Evolutionary conservation across 805 yeast species (phyloP).

Genomic region (Nakazawaea anatomiae): DNA sequence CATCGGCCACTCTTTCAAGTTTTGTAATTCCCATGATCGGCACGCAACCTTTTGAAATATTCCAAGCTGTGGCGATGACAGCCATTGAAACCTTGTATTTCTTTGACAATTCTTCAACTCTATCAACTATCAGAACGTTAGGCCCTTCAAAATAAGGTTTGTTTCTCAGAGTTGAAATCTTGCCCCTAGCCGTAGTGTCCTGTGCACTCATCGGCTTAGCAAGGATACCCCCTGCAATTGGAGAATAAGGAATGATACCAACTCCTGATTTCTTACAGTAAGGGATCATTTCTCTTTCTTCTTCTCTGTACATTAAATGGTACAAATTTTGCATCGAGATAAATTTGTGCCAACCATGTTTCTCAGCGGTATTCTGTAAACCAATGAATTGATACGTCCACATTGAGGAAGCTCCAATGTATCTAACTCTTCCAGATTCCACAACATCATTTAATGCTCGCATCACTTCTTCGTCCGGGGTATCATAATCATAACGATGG

Average conservation of each 20-base stretch:
- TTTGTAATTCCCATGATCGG: slow-evolving; percentile 54
- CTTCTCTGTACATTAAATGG: slow-evolving; percentile 52
- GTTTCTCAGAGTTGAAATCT: background rate
- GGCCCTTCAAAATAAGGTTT: background rate
- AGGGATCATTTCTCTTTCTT: slow-evolving; percentile 54
- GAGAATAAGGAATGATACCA: slow-evolving; percentile 57
- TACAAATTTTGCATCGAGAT: slow-evolving; percentile 53
- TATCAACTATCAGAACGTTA: slow-evolving; percentile 31
- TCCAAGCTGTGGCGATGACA: slow-evolving; percentile 48
- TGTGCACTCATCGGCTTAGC: background rate
- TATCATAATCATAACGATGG: slow-evolving; percentile 44
- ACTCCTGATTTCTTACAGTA: slow-evolving; percentile 47
- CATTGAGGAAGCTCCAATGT: slow-evolving; percentile 62
- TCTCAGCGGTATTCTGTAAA: slow-evolving; percentile 50
- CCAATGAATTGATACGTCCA: slow-evolving; percentile 45
- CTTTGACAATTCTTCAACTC: slow-evolving; percentile 53
- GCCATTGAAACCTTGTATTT: slow-evolving; percentile 48
- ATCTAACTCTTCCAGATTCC: slow-evolving; percentile 38
- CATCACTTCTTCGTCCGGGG: slow-evolving; percentile 50
- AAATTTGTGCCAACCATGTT: slow-evolving; percentile 49
- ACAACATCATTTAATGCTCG: slow-evolving; percentile 48
- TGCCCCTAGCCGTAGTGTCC: background rate
- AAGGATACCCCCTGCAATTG: slow-evolving; percentile 43
- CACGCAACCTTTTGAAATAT: slow-evolving; percentile 38
- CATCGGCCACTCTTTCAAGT: slow-evolving; percentile 46